Evolutionary conservation across 495 filamentous ascomycete species (phyloP), one percentile per base, ranked within the genome.

Genomic region (Platismatia glauca): DNA sequence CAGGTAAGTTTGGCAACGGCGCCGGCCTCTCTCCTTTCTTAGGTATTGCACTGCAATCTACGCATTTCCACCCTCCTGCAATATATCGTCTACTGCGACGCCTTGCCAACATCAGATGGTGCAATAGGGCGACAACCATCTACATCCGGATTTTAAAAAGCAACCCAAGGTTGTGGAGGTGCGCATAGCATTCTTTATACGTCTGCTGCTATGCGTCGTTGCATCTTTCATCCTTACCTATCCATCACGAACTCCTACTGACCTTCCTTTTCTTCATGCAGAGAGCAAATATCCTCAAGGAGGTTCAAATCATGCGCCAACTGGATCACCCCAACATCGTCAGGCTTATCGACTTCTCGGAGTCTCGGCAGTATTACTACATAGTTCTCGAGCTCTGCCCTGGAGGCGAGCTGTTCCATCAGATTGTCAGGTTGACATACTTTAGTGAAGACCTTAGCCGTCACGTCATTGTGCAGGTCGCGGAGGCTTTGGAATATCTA

Each of bases 291-390:
- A 97, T 98, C 62, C 78, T 97, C 55, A 98, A 98, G 73, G 94
- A 98, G 72, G 95, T 98, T 16, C 91, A 96, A 72, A 97, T 98
- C 72, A 98, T 98, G 94, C 89, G 90, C 50, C 87, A 91, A 69
- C 79, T 97, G 56, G 91, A 97, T 66, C 95, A 98, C 67, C 91
- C 91, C 27, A 97, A 97, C 69, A 90, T 98, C 68, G 84, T 95
- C 75, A 91, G 89, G 68, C 82, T 98, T 27, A 81, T 97, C 67
- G 89, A 95, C 68, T 98, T 98, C 70, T 88, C 88, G 60, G 94
- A 98, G 75, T 95, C 91, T 11, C 82, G 79, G 43, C 91, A 97
- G 75, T 96, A 96, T 69, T 98, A 98, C 71, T 98, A 93, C 75
- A 96, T 98, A 67, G 83, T 98, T 57, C 82, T 98, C 41, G 95